Evolutionary conservation across 805 yeast species (phyloP).

Genomic region (Ogataea polymorpha): DNA sequence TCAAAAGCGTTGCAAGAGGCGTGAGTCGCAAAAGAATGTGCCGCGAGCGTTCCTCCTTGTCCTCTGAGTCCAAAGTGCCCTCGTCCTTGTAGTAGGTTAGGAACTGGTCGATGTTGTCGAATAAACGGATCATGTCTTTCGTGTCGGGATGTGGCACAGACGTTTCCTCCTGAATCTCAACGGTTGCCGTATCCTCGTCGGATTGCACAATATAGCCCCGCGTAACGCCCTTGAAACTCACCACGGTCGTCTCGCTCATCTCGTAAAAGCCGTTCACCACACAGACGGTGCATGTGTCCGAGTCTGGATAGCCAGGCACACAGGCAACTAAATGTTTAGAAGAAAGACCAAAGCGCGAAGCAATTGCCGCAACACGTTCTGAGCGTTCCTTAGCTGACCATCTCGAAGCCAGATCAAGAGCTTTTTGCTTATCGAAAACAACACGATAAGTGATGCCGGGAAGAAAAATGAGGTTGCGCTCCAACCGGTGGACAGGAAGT

Average conservation of each 20-base stretch:
- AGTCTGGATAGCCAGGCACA: constrained; percentile 23
- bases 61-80: constrained; percentile 4
- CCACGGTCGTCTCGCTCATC: constrained; percentile 39
- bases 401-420: constrained; percentile 36
- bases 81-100: constrained; percentile 32
- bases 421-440: constrained; percentile 45
- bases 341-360: constrained; percentile 1
- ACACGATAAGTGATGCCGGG: constrained; percentile 65
- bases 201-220: constrained; percentile 36
- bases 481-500: constrained; percentile 23
- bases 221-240: constrained; percentile 48
- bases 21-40: constrained; percentile 45
- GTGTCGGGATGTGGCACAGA: constrained; percentile 2
- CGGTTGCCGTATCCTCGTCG: constrained; percentile 4
- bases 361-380: neutral
- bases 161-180: neutral
- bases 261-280: constrained; percentile 46
- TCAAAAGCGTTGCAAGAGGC: constrained; percentile 60
- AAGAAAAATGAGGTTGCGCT: constrained; percentile 40
- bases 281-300: constrained; percentile 38
- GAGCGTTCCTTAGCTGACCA: neutral
- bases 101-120: constrained; percentile 30
- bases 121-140: constrained; percentile 6
- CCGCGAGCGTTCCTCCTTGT: constrained; percentile 6
- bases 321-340: constrained; percentile 24